Evolutionary conservation across 306 rosid genomes (phyloP).

Genomic region (Luffa acutangula): DNA sequence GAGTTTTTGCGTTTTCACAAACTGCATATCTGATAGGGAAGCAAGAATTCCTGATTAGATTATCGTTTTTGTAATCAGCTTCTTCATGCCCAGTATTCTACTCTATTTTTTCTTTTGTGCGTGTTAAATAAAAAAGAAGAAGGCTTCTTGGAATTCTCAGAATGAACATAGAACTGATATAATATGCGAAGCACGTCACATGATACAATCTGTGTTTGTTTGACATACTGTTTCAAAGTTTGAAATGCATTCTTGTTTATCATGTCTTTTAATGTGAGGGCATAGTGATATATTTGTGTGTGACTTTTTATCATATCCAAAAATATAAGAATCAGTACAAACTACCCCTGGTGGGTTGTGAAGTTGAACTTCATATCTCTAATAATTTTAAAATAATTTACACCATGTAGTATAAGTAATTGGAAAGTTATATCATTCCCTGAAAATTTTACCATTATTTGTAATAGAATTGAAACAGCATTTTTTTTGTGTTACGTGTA

Average conservation of each 20-base stretch:
- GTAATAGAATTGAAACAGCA: not conserved
- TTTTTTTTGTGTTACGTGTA: not conserved
- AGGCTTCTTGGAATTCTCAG: not conserved
- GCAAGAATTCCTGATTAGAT: not conserved
- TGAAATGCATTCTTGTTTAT: not conserved
- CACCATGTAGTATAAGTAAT: not conserved
- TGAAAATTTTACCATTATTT: no score
- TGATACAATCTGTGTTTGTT: not conserved
- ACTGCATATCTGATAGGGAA: not conserved
- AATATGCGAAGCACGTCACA: not conserved
- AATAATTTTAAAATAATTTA: no score
- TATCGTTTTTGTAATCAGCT: not conserved
- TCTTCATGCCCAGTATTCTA: not conserved
- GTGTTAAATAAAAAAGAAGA: not conserved
- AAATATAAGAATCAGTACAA: not conserved
- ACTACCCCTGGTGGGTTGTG: not conserved
- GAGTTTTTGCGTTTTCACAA: not conserved
- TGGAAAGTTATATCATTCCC: no score
- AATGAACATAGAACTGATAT: not conserved
- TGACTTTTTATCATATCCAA: not conserved
- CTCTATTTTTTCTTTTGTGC: not conserved
- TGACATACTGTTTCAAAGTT: not conserved
- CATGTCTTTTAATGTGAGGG: not conserved
- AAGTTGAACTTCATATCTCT: not conserved
- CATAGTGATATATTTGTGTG: not conserved